phyloP scores from a whole-genome alignment of 2,329 filamentous ascomycete species.

The Cytospora piceicola region DNA sequence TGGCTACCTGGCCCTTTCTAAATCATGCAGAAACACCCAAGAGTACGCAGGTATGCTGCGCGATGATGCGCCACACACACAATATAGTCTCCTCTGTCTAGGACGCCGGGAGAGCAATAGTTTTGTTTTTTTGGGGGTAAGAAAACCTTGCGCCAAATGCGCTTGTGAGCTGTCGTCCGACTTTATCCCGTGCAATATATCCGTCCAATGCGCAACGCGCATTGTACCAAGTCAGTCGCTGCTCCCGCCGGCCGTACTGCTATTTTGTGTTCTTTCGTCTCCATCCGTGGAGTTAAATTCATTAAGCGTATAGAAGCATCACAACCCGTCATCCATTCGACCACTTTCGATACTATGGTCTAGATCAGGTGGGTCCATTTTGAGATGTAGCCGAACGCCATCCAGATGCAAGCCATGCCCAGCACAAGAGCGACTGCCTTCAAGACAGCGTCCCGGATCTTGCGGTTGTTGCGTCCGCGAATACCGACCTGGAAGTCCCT shows the following conservation, averaged over 20 bases:
- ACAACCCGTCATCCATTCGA: neutral
- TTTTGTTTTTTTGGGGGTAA: neutral
- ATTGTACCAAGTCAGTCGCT: neutral
- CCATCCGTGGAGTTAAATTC: neutral
- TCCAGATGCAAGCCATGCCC: slow-evolving; percentile 26
- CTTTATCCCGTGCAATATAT: neutral
- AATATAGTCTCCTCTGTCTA: neutral
- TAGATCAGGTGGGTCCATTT: slow-evolving; percentile 24
- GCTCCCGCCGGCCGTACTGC: neutral
- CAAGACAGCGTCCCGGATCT: slow-evolving; percentile 15
- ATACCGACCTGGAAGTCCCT: slow-evolving; percentile 20
- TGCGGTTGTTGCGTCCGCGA: slow-evolving; percentile 25
- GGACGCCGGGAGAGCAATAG: neutral
- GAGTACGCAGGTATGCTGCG: neutral
- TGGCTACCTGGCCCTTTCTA: neutral
- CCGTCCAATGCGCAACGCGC: neutral
- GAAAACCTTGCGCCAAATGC: neutral
- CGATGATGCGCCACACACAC: neutral
- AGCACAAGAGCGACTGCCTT: slow-evolving; percentile 20
- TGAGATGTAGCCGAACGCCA: slow-evolving; percentile 26
- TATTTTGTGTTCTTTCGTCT: neutral
- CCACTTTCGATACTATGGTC: neutral
- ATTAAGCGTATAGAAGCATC: neutral
- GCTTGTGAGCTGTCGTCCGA: neutral
- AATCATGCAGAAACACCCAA: neutral